These are phyloP conservation scores for Hanseniaspora sp. DNA, from an alignment of 1,139 yeast species.

Conservation along the genomic window DNA sequence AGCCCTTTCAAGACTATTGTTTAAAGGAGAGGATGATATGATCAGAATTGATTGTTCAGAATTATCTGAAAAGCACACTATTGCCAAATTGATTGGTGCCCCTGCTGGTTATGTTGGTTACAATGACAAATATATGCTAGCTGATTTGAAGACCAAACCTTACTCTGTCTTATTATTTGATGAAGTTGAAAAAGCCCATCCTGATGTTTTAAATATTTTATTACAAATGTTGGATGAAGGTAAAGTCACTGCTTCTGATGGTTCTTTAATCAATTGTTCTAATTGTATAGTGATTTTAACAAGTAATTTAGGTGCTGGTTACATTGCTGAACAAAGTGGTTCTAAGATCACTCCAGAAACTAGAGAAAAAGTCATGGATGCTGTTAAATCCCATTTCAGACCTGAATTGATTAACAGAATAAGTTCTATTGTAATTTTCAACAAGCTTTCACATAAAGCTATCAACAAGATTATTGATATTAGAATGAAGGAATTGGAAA, in stretches of 20 bases:
- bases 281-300: slow-evolving; percentile 93
- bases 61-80: slow-evolving; percentile 87
- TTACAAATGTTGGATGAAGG: slow-evolving; percentile 94
- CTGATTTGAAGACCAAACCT: slow-evolving; percentile 83
- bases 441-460: slow-evolving; percentile 81
- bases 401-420: slow-evolving; percentile 97
- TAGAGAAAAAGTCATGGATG: slow-evolving; percentile 65
- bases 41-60: slow-evolving; percentile 97
- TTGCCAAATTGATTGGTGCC: slow-evolving; percentile 88
- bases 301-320: slow-evolving; percentile 92
- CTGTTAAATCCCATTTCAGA: slow-evolving; percentile 85
- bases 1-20: slow-evolving; percentile 87
- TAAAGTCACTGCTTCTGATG: slow-evolving; percentile 85
- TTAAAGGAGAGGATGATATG: slow-evolving; percentile 93
- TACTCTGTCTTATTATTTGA: slow-evolving; percentile 90
- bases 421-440: slow-evolving; percentile 82
- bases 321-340: slow-evolving; percentile 56
- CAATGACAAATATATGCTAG: slow-evolving; percentile 93
- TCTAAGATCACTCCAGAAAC: slow-evolving; percentile 56
- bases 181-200: slow-evolving; percentile 98
- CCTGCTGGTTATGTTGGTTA: slow-evolving; percentile 98
- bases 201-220: slow-evolving; percentile 85
- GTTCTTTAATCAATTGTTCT: slow-evolving; percentile 84
- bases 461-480: slow-evolving; percentile 83
- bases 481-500: slow-evolving; percentile 71